A percentile compares a stretch with the other conserved stretches of the same genome.
These are phyloP conservation scores for Pisolithus sp. DNA, from an alignment of 768 basidiomycete genomes.

Conservation along the genomic window DNA sequence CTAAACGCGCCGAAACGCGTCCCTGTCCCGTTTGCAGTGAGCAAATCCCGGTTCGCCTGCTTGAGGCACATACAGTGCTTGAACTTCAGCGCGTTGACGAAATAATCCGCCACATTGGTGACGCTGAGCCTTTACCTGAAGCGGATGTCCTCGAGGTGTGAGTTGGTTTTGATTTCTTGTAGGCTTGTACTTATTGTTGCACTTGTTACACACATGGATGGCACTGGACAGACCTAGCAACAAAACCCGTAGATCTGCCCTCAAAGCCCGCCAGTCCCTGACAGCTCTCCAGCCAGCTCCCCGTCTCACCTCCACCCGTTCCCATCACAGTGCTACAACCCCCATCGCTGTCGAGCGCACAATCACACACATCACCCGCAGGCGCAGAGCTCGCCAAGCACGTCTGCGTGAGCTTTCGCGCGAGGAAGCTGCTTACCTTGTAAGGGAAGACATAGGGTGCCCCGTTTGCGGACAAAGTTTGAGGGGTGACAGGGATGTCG, in stretches of 20 bases:
- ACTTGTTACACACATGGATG: slow-evolving; percentile 24
- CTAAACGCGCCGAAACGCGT: slow-evolving; percentile 68
- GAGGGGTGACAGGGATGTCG: slow-evolving; percentile 62
- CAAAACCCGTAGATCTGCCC: slow-evolving; percentile 36
- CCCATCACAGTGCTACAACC: slow-evolving; percentile 18
- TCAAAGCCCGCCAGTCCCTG: slow-evolving; percentile 37
- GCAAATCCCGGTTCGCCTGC: slow-evolving; percentile 63
- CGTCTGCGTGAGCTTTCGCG: slow-evolving; percentile 61
- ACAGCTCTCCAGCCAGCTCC: slow-evolving; percentile 18
- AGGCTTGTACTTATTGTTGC: slow-evolving; percentile 31
- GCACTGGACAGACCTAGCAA: slow-evolving; percentile 11
- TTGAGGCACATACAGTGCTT: slow-evolving; percentile 55
- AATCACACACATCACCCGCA: slow-evolving; percentile 57
- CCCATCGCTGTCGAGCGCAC: slow-evolving; percentile 41
- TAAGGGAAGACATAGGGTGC: slow-evolving; percentile 40
- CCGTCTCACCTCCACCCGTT: slow-evolving; percentile 16
- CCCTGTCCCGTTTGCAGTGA: slow-evolving; percentile 73
- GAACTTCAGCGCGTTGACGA: slow-evolving; percentile 66
- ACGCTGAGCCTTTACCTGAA: slow-evolving; percentile 46
- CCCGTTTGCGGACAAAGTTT: slow-evolving; percentile 60
- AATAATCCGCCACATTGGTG: slow-evolving; percentile 59
- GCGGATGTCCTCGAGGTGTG: slow-evolving; percentile 49
- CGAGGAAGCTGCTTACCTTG: slow-evolving; percentile 43
- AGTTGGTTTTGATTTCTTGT: slow-evolving; percentile 18
- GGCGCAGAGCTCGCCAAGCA: slow-evolving; percentile 61